phyloP scores from a whole-genome alignment of 2,329 filamentous ascomycete species.

The Cercospora janseana region DNA sequence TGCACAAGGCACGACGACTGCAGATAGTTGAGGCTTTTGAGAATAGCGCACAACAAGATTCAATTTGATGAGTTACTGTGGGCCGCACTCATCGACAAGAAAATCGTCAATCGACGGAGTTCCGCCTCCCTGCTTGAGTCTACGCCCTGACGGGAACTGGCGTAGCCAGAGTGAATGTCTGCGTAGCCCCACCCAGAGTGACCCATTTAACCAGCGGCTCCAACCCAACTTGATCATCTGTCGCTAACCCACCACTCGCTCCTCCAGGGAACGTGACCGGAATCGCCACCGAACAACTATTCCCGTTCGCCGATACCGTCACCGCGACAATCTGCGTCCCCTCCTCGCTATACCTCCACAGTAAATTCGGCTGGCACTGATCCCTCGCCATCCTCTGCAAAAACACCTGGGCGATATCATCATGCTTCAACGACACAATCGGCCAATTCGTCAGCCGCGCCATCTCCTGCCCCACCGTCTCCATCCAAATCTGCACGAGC shows the following conservation, averaged over 20 bases:
- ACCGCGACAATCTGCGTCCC: slow-evolving; percentile 3
- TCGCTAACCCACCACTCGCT: slow-evolving; percentile 9
- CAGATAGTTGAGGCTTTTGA: too few relatives aligned
- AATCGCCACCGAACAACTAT: slow-evolving; percentile 9
- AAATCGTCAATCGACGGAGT: too few relatives aligned
- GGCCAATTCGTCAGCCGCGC: slow-evolving; percentile 13
- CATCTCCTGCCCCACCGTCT: slow-evolving; percentile 14
- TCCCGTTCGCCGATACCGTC: slow-evolving; percentile 7
- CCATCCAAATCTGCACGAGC: slow-evolving; percentile 16
- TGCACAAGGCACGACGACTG: too few relatives aligned
- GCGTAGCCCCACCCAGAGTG: slow-evolving; percentile 3
- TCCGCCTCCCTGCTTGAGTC: too few relatives aligned
- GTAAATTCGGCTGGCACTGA: slow-evolving; percentile 6
- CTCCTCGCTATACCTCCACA: not conserved
- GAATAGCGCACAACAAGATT: too few relatives aligned
- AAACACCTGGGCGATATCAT: slow-evolving; percentile 11
- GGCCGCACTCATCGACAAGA: too few relatives aligned
- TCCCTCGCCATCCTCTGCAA: slow-evolving; percentile 9
- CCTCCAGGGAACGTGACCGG: slow-evolving; percentile 16
- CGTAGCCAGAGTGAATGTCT: slow-evolving; percentile 6
- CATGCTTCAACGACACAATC: slow-evolving; percentile 13
- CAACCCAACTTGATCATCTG: slow-evolving; percentile 10
- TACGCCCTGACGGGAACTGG: slow-evolving; percentile 12
- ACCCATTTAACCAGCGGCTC: slow-evolving; percentile 19
- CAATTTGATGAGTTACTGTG: too few relatives aligned